Percentiles rank a stretch among this genome's conserved stretches.
Conservation (phyloP, 306 rosid species). For the Biancaea sappan region DNA sequence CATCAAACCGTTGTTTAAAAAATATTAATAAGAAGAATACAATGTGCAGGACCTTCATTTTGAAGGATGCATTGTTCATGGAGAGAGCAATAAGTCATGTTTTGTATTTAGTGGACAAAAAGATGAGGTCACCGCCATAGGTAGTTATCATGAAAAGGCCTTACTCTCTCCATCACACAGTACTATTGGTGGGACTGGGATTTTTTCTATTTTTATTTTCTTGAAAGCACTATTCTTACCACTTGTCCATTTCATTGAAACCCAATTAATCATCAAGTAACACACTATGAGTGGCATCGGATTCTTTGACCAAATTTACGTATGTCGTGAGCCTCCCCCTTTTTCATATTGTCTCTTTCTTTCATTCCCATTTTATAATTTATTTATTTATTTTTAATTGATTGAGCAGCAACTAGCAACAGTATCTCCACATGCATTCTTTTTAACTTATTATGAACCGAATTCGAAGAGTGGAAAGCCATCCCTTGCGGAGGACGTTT, state of each 20-base stretch:
- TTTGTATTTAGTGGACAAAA: constrained; percentile 29
- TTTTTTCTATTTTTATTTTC: constrained; percentile 8
- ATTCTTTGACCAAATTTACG: constrained; percentile 42
- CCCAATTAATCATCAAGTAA: background rate
- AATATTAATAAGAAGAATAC: no score
- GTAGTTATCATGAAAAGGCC: constrained; percentile 30
- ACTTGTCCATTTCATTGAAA: constrained; percentile 24
- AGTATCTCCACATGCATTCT: constrained; percentile 2
- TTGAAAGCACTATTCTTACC: constrained; percentile 15
- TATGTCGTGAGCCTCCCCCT: constrained; percentile 6
- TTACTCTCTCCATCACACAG: constrained; percentile 30
- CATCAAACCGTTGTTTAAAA: background rate
- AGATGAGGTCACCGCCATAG: constrained; percentile 19
- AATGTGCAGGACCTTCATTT: background rate
- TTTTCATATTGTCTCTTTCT: background rate
- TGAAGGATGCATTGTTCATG: background rate
- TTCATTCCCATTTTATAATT: background rate
- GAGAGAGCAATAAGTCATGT: background rate
- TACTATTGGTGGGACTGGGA: constrained; percentile 31
- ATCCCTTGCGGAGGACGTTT: constrained; percentile 18
- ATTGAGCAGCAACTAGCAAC: background rate
- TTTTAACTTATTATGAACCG: background rate
- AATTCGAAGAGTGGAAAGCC: constrained; percentile 3
- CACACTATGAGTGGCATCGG: constrained; percentile 25
- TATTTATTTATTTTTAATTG: background rate